Percentiles rank a stretch among this genome's conserved stretches.
These are phyloP conservation scores for Purshia tridentata DNA, from an alignment of 306 rosid species.

Conservation along the genomic window DNA sequence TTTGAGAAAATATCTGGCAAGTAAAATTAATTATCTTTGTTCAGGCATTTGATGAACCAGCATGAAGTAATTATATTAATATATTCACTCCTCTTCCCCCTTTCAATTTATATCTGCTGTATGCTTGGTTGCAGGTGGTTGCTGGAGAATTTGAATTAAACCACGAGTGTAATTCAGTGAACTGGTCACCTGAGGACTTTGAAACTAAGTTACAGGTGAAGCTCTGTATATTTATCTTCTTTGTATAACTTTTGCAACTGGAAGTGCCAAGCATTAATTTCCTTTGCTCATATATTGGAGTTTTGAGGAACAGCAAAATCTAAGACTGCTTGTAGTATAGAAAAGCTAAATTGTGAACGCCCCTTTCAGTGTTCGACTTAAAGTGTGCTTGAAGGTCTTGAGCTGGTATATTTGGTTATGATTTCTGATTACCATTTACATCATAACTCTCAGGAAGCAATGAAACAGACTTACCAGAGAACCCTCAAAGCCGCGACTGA, in stretches of 20 bases:
- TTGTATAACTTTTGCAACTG: constrained; percentile 1
- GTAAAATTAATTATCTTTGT: background rate
- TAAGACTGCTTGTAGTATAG: background rate
- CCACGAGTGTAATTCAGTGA: constrained; percentile 81
- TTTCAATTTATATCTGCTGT: constrained; percentile 1
- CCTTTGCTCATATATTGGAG: constrained; percentile 6
- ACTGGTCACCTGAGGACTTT: constrained; percentile 93
- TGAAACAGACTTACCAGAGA: constrained; percentile 92
- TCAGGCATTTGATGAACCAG: background rate
- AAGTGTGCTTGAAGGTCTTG: background rate
- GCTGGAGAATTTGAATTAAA: constrained; percentile 96
- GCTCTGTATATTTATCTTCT: background rate
- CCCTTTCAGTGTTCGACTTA: background rate
- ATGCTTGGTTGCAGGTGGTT: constrained; percentile 62
- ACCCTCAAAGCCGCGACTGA: constrained; percentile 79
- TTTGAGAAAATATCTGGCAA: background rate
- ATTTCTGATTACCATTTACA: constrained; percentile 21
- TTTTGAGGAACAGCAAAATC: constrained; percentile 1
- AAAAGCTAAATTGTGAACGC: background rate
- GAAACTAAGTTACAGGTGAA: constrained; percentile 90
- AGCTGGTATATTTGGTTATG: background rate
- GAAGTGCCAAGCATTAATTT: constrained; percentile 7
- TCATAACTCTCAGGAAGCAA: constrained; percentile 65
- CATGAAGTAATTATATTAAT: background rate
- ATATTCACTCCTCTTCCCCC: background rate